Base-by-base conservation (phyloP, 73 alveolate genomes). In the Blepharisma japonicum region DNA sequence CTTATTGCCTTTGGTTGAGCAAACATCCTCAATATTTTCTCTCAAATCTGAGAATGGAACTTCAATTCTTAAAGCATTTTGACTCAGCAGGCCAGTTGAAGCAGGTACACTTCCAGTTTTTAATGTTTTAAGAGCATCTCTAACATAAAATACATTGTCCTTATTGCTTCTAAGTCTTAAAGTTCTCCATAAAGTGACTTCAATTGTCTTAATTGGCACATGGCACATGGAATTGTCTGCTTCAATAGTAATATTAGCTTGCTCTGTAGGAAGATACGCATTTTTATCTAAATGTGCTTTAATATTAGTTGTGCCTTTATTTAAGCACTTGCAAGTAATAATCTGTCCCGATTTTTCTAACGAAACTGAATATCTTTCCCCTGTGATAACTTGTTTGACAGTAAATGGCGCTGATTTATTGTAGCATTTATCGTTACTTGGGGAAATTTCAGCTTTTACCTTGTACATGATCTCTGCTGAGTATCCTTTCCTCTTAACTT, bases 271-370 rank as follows among this genome's bases (percentile, higher is more conserved):
- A 0, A 61, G 46, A 61, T 61, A 61, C 2, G 74, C 74, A 61
- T 61, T 61, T 61, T 61, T 61, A 61, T 61, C 74, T 5, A 61
- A 8, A 61, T 61, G 74, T 2, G 74, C 74, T 14, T 9, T 25
- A 25, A 61, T n/a, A 14, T 5, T 25, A 5, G 47, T 14, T 14
- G 18, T 25, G 14, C 74, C 74, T 61, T 61, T 61, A 61, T 39
- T n/a, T 8, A n/a, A 61, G 23, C 74, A 61, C 14, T 61, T 39
- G 5, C 74, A 61, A 25, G 47, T 14, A 1, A 61, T 48, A 2
- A 61, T 61, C 39, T 14, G 18, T 1, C 6, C 74, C 0, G 74
- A 8, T 14, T 61, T n/a, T 9, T 14, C 23, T 25, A 9, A 14
- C 5, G 23, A 61, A 20, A 61, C 46, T 14, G 74, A 61, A 14